phyloP scores from a whole-genome alignment of 202 grass and related monocot species.

The Zoysia matrella region DNA sequence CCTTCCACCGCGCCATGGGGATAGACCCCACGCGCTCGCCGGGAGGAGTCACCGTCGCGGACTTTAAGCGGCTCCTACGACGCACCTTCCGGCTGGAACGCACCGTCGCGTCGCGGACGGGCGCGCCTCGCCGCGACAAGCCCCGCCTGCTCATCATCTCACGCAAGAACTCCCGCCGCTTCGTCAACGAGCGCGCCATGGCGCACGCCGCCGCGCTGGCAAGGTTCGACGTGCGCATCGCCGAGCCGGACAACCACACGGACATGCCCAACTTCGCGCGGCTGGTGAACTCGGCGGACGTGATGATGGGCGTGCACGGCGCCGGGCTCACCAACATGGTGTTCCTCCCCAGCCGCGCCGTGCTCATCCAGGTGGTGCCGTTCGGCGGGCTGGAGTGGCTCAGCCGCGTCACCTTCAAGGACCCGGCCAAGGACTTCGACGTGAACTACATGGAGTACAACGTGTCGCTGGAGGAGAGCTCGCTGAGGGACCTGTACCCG shows the following conservation, averaged over 20 bases:
- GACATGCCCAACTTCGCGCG: slow-evolving; percentile 68
- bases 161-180: slow-evolving; percentile 58
- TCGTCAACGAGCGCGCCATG: slow-evolving; percentile 81
- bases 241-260: slow-evolving; percentile 82
- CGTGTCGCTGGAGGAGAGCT: slow-evolving; percentile 74
- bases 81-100: slow-evolving; percentile 63
- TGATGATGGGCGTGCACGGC: slow-evolving; percentile 82
- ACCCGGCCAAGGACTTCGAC: slow-evolving; percentile 67
- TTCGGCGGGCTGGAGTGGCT: slow-evolving; percentile 85
- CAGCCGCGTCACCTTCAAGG: slow-evolving; percentile 73
- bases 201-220: slow-evolving; percentile 49
- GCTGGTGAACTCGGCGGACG: slow-evolving; percentile 86
- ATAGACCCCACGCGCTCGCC: slow-evolving; percentile 51
- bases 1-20: slow-evolving; percentile 70
- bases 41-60: slow-evolving; percentile 43
- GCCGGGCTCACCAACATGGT: slow-evolving; percentile 88
- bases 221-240: slow-evolving; percentile 73
- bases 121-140: slow-evolving; percentile 27
- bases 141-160: slow-evolving; percentile 86
- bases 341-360: slow-evolving; percentile 73
- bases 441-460: slow-evolving; percentile 91
- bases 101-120: slow-evolving; percentile 42
- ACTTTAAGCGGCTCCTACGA: slow-evolving; percentile 76
- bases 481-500: slow-evolving; percentile 62
- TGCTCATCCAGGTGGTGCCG: slow-evolving; percentile 74